Base-by-base conservation (phyloP, 495 filamentous ascomycete genomes). In the Penicillium goetzii region DNA sequence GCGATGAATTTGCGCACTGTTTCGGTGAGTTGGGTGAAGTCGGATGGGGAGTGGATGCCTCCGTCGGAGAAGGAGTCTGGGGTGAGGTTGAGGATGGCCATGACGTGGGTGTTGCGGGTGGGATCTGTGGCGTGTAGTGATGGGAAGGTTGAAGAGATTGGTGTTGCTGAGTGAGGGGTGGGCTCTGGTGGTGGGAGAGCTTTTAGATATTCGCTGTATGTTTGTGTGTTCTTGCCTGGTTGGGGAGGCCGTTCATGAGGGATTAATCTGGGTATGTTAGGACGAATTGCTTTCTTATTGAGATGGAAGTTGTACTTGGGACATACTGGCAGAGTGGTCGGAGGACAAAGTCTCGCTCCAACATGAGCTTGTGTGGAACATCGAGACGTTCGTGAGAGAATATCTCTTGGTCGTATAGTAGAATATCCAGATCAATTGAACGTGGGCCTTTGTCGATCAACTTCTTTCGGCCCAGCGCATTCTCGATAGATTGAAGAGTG, bases 1-100 rank as follows among this genome's bases (percentile, higher is more conserved):
- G 77, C 68, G 70, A 93, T 85, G 74, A 89, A 88, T 61, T 63
- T 64, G 56, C 72, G 76, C 34, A 90, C 79, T 11, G 86, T 90
- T 33, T 68, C 56, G 17, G 80, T 74, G 25, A 86, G 74, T 52
- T 77, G 63, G 45, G 64, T 50, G 15, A 76, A 53, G 63, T 83
- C 75, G 12, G 69, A 65, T 26, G 79, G 59, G 53, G 72, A 70
- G 76, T 93, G 82, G 2, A 77, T 68, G 47, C 93, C 94, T 56
- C 93, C 95, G 67, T 97, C 93, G 14, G 93, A 97, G 81, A 98
- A 98, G 41, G 95, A 98, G 80, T 99, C 95, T 11, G 94, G 95
- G 1, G 94, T 97, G 60, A 97, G 80, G 78, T 99, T 99, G 56
- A 97, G 83, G 66, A 99, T 96, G 33, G 91, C 90, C 95, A 99